Evolutionary conservation across 2,329 filamentous ascomycete species (phyloP).

Genomic region (Stylonectria norvegica): DNA sequence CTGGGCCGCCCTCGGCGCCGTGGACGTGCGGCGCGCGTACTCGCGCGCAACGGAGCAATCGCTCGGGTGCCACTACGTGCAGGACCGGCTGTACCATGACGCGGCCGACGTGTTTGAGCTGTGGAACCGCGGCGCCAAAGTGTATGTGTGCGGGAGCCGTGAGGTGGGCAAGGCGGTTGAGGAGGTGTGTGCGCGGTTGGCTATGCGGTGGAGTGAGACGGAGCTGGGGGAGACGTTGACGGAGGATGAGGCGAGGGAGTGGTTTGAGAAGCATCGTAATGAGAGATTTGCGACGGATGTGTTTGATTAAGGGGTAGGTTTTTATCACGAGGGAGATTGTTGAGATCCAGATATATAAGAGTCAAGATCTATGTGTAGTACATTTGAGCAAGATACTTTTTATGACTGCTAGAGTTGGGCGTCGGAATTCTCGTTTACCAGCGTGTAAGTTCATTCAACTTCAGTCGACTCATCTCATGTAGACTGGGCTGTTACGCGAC

Average conservation of each 20-base stretch:
- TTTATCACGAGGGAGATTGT: background rate
- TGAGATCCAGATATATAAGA: too few relatives aligned
- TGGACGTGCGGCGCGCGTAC: constrained; percentile 59
- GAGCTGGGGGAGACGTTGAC: constrained; percentile 29
- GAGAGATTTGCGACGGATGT: constrained; percentile 59
- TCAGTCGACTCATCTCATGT: too few relatives aligned
- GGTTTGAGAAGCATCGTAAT: constrained; percentile 50
- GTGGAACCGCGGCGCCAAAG: constrained; percentile 46
- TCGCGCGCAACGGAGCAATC: constrained; percentile 39
- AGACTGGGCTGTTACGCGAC: too few relatives aligned
- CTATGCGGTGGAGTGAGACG: constrained; percentile 31
- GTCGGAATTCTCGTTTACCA: too few relatives aligned
- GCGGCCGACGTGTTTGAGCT: constrained; percentile 34
- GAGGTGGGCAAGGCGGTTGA: constrained; percentile 48
- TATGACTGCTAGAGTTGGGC: too few relatives aligned
- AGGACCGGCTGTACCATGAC: constrained; percentile 41
- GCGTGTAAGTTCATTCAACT: too few relatives aligned
- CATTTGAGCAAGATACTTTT: too few relatives aligned
- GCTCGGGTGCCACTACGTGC: constrained; percentile 47
- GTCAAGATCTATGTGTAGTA: too few relatives aligned
- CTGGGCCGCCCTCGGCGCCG: constrained; percentile 51
- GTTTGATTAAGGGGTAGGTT: constrained; percentile 44
- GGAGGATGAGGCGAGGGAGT: constrained; percentile 40
- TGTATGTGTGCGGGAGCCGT: constrained; percentile 64
- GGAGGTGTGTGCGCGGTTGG: constrained; percentile 36